These are phyloP conservation scores for Ophiognomonia clavigignenti-juglandacearum DNA, from an alignment of 2,329 filamentous ascomycete genomes.

Conservation along the genomic window DNA sequence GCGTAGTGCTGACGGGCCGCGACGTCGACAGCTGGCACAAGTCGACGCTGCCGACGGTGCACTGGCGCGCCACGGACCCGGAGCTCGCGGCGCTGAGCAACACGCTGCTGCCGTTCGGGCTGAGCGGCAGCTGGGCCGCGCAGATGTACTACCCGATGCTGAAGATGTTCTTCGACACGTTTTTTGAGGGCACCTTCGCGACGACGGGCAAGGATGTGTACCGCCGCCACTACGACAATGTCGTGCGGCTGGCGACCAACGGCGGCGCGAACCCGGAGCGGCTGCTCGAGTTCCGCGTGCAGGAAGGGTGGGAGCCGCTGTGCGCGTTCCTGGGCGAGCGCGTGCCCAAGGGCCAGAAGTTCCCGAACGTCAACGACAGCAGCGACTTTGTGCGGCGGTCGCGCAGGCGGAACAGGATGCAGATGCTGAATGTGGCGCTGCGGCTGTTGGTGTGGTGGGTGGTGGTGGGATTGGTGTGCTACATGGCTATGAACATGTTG, in stretches of 20 bases:
- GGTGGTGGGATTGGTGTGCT: constrained; percentile 15
- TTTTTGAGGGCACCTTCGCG: constrained; percentile 64
- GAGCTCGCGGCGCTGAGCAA: constrained; percentile 35
- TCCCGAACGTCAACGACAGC: constrained; percentile 18
- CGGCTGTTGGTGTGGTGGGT: constrained; percentile 19
- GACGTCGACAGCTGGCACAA: constrained; percentile 60
- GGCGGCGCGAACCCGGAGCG: constrained; percentile 29
- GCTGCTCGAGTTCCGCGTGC: constrained; percentile 17
- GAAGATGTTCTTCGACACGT: constrained; percentile 62
- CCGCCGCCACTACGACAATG: constrained; percentile 22
- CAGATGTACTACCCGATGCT: constrained; percentile 67
- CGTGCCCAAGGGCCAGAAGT: constrained; percentile 18
- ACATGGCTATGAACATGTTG: constrained; percentile 16
- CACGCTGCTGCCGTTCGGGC: constrained; percentile 33
- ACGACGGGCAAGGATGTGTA: constrained; percentile 61
- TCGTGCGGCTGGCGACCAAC: constrained; percentile 30
- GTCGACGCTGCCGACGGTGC: constrained; percentile 62
- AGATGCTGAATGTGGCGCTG: constrained; percentile 20
- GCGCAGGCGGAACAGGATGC: constrained; percentile 20
- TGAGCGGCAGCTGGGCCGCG: constrained; percentile 59
- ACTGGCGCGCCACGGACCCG: constrained; percentile 61
- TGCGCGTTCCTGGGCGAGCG: constrained; percentile 16
- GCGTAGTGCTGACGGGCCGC: constrained; percentile 63
- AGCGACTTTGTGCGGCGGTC: constrained; percentile 19
- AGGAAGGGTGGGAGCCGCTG: constrained; percentile 17